Conservation (phyloP, 2,329 filamentous ascomycete genomes). For the Calcarisporium arbuscula region DNA sequence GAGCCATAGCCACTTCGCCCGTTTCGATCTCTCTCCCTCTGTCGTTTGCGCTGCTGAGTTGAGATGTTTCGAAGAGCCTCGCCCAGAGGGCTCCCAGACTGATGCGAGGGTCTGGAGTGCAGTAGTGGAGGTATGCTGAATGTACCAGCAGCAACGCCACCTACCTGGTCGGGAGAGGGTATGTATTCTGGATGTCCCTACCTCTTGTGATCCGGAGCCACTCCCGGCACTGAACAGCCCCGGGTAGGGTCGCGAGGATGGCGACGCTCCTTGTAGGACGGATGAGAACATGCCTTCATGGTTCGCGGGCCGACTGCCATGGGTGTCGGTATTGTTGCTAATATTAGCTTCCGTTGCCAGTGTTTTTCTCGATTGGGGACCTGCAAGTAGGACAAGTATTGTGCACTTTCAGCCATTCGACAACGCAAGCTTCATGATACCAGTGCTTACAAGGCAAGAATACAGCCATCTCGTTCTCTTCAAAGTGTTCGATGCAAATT, state of each 20-base stretch:
- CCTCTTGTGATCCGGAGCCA: too few relatives aligned
- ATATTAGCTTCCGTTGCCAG: slow-evolving; percentile 10
- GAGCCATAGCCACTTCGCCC: slow-evolving; percentile 17
- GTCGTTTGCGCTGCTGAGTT: slow-evolving; percentile 17
- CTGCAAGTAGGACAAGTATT: slow-evolving; percentile 87
- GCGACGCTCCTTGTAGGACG: too few relatives aligned
- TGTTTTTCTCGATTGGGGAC: slow-evolving; percentile 44
- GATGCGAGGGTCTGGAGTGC: slow-evolving; percentile 21
- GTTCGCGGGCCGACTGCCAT: too few relatives aligned
- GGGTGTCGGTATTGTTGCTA: slow-evolving; percentile 12
- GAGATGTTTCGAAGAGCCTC: slow-evolving; percentile 24
- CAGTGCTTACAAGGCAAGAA: slow-evolving; percentile 84
- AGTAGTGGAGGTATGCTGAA: too few relatives aligned
- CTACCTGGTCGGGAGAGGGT: too few relatives aligned
- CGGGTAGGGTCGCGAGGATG: too few relatives aligned
- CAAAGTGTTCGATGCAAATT: slow-evolving; percentile 87
- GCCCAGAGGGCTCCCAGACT: slow-evolving; percentile 21
- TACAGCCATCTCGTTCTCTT: slow-evolving; percentile 65
- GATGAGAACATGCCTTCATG: too few relatives aligned
- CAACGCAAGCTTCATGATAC: slow-evolving; percentile 82
- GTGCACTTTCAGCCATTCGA: slow-evolving; percentile 80
- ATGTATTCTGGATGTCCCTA: too few relatives aligned
- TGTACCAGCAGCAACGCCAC: too few relatives aligned
- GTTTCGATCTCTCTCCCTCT: slow-evolving; percentile 19
- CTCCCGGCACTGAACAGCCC: too few relatives aligned